Percentiles rank a stretch among this genome's conserved stretches.
Conservation (phyloP, 768 basidiomycete species). For the Trametes elegans region DNA sequence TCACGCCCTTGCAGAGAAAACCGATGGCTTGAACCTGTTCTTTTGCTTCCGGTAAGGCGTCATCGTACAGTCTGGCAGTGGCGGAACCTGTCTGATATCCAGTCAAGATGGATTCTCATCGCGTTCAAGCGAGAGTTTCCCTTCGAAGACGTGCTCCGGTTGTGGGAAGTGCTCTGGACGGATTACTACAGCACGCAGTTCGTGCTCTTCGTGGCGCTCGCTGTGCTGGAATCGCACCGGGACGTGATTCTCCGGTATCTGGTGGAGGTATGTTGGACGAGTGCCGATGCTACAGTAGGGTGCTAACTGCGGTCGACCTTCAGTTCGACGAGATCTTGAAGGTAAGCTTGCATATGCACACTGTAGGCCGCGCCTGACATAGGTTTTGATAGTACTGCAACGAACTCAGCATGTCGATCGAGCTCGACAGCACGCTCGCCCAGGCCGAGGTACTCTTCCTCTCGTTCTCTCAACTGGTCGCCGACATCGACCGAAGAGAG, state of each 20-base stretch:
- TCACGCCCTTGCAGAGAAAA: constrained; percentile 56
- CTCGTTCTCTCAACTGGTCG: constrained; percentile 84
- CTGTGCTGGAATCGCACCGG: constrained; percentile 91
- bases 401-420: constrained; percentile 94
- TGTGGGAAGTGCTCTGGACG: constrained; percentile 96
- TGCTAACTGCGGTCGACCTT: not conserved
- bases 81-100: not conserved
- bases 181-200: constrained; percentile 87
- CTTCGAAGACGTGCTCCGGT: constrained; percentile 82
- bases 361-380: not conserved
- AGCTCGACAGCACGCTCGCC: constrained; percentile 90
- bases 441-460: constrained; percentile 97
- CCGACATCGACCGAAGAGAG: constrained; percentile 81
- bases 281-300: not conserved
- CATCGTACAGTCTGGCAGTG: not conserved
- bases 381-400: constrained; percentile 70
- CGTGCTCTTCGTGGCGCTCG: constrained; percentile 91
- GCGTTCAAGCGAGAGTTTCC: constrained; percentile 96
- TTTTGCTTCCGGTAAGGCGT: constrained; percentile 91
- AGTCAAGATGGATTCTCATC: constrained; percentile 82
- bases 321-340: constrained; percentile 86
- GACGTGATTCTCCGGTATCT: constrained; percentile 95
- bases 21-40: constrained; percentile 89
- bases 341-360: constrained; percentile 36
- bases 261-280: constrained; percentile 65